These are phyloP conservation scores for Apiospora malaysiana DNA, from an alignment of 2,329 filamentous ascomycete genomes.

Conservation along the genomic window DNA sequence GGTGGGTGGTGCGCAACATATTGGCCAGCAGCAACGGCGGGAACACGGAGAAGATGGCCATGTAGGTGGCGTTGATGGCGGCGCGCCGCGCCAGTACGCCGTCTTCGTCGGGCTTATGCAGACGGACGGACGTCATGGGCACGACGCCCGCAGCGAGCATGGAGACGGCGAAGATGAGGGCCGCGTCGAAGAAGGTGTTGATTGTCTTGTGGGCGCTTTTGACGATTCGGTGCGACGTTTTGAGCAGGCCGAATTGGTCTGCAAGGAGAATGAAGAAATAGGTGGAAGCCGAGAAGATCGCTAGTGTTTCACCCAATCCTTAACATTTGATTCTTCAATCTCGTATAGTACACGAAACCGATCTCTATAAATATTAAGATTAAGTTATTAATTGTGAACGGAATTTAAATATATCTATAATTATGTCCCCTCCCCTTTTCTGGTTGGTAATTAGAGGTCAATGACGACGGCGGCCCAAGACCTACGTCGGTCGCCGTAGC, in stretches of 20 bases:
- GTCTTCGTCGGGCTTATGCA: slow-evolving; percentile 19
- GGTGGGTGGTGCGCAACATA: slow-evolving; percentile 23
- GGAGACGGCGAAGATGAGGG: slow-evolving; percentile 30
- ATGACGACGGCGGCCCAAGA: too few relatives aligned
- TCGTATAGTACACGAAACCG: too few relatives aligned
- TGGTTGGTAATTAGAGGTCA: too few relatives aligned
- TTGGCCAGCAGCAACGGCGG: slow-evolving; percentile 27
- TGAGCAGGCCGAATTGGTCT: neutral
- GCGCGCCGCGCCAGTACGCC: neutral
- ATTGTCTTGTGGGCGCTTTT: slow-evolving; percentile 23
- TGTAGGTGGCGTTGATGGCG: neutral
- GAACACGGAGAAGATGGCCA: slow-evolving; percentile 28
- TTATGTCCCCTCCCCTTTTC: too few relatives aligned
- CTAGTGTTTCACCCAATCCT: too few relatives aligned
- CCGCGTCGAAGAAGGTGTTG: slow-evolving; percentile 28
- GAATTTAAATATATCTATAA: too few relatives aligned
- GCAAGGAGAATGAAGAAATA: neutral
- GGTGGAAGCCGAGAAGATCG: neutral
- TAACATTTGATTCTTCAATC: too few relatives aligned
- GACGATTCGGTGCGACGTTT: neutral
- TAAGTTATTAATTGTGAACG: too few relatives aligned
- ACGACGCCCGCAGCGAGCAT: slow-evolving; percentile 31
- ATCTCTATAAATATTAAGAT: too few relatives aligned
- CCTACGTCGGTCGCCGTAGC: too few relatives aligned
- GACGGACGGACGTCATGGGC: slow-evolving; percentile 24